Evolutionary conservation across 106 monocot species (phyloP), one percentile per base, ranked within the genome.

Genomic region (Acorus gramineus): DNA sequence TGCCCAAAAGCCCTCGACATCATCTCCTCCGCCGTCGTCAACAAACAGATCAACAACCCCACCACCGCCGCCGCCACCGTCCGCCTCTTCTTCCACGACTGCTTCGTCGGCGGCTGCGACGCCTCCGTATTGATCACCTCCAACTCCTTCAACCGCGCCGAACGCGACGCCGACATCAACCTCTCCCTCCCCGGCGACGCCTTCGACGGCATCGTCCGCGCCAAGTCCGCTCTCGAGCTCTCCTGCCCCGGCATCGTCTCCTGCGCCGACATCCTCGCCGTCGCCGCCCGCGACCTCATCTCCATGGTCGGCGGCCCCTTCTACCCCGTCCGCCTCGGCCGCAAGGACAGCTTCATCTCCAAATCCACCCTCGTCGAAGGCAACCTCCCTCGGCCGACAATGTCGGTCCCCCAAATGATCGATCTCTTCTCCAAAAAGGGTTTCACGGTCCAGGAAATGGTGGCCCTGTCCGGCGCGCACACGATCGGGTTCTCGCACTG

Each of bases 401-500:
- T 70, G 75, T 54, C 88, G 8, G 50, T 80, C 5, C 46, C 72
- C 47, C 53, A 73, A 4, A 47, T 89, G 49, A 64, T 84, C 50
- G 8, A 44, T 43, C 28, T 76, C 45, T 89, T 89, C 71, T 45
- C 69, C 5, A 12, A 57, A 51, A 76, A 79, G 11, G 76, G 81
- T 3, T 84, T 84, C 76, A 62, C 81, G 3, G 12, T 60, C 8
- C 78, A 67, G 14, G 88, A 89, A 50, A 49, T 76, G 62, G 84
- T 89, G 42, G 88, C 81, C 28, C 84, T 89, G 52, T 55, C 81
- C 64, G 88, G 88, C 55, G 88, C 88, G 56, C 88, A 89, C 79
- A 89, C 88, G 59, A 84, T 89, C 52, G 88, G 88, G 2, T 89
- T 89, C 76, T 79, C 88, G 46, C 88, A 88, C 76, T 88, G 88